Evolutionary conservation across 2,329 filamentous ascomycete species (phyloP), one percentile per base, ranked within the genome.

Genomic region (Didymella exigua): DNA sequence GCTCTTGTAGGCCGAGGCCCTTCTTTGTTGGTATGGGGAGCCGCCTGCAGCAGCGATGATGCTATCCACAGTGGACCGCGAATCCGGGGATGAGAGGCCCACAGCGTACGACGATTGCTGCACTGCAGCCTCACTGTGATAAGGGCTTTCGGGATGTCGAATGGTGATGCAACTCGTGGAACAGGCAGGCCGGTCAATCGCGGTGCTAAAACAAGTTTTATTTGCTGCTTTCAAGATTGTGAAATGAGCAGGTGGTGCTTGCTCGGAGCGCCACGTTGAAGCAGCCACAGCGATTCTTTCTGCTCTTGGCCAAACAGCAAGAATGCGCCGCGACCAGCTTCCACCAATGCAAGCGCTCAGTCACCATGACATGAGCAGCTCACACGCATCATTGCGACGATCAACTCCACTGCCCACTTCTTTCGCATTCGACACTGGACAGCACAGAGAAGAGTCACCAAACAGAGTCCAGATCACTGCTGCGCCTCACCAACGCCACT

Each of bases 401-500:
- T 41, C 34, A n/a, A 44, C 19, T 21, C 41, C 41, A 41, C 40
- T 27, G 30, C 18, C 18, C 14, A 30, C 46, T 49, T 49, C 51
- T 49, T 16, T 26, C 16, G 26, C 33, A 24, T 46, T 54, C 34
- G 38, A 38, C 33, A 24, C 42, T 54, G 29, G 38, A 38, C 41
- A 29, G 8, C 21, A 18, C 46, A 11, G 16, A 41, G 23, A 44
- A 54, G 37, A 37, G 30, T 45, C 52, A 46, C 34, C 52, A 29
- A 24, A 41, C 34, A 19, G 27, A 24, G 43, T 42, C 55, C 36
- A 58, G 55, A 54, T 29, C 34, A 31, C 27, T 40, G 36, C 34
- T 34, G 24, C 52, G 45, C 45, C 52, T 49, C 52, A 34, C 21
- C 34, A 48, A 41, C 49, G 49, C 50, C 47, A 50, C 49, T 38